A percentile compares a stretch with the other conserved stretches of the same genome.
These are phyloP conservation scores for Cicer judaicum DNA, from an alignment of 306 rosid genomes.

Conservation along the genomic window DNA sequence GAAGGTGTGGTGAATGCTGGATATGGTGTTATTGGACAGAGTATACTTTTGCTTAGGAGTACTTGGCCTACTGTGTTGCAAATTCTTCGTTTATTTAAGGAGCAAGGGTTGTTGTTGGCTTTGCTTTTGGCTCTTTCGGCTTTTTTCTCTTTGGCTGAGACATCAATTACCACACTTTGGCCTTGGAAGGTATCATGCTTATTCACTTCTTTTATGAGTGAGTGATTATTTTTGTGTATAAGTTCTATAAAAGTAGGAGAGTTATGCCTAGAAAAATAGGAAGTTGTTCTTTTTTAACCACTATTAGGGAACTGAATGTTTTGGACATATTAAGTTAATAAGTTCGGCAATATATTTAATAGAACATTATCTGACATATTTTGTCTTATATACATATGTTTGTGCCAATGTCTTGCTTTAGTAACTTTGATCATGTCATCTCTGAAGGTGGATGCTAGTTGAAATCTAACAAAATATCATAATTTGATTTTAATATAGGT, in stretches of 20 bases:
- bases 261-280: constrained; percentile 2
- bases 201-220: constrained; percentile 8
- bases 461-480: constrained; percentile 16
- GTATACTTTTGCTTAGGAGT: constrained; percentile 70
- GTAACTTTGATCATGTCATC: constrained; percentile 12
- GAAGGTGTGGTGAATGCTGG: constrained; percentile 76
- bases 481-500: constrained; percentile 4
- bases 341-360: constrained; percentile 20
- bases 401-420: constrained; percentile 15
- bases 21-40: constrained; percentile 73
- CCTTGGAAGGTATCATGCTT: constrained; percentile 88
- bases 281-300: not conserved
- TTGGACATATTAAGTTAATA: not conserved
- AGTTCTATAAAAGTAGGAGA: constrained; percentile 14
- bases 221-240: constrained; percentile 4
- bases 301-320: not conserved
- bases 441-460: constrained; percentile 10
- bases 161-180: constrained; percentile 97
- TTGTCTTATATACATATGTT: not conserved
- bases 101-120: constrained; percentile 86
- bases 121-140: constrained; percentile 94
- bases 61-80: constrained; percentile 81
- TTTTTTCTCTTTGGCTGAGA: constrained; percentile 99
- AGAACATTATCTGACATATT: constrained; percentile 2
- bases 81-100: constrained; percentile 82